Base-by-base conservation (phyloP, 805 yeast genomes). In the Pichia eremophila region DNA sequence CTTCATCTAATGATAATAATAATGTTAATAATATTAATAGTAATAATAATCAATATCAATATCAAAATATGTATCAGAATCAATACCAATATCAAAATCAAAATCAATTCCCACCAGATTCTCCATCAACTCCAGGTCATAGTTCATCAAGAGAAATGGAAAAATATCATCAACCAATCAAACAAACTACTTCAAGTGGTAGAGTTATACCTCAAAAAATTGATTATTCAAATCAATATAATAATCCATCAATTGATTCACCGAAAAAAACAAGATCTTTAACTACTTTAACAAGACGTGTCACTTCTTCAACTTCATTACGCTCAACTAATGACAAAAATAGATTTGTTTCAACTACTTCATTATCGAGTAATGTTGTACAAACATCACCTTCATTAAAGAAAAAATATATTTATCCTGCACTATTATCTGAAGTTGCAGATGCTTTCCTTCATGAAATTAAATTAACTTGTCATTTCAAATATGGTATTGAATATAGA, bases 401-500 rank as follows among this genome's bases (percentile, higher is more conserved):
- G 29, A 46, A 46, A 11, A 46, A 31, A 57, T 74, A 15, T 63
- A 90, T 89, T 2, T 89, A 93, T 62, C 96, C 98, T 2, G 98
- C 99, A 0, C 57, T 87, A 58, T 68, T 93, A 18, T 87, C 96
- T 5, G 73, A 79, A 44, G 98, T 93, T 17, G 95, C 97, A 0
- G 75, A 73, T 22, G 75, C 79, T 25, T 88, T 91, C 64, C 78
- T 80, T 53, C 86, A 83, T 50, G 69, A 79, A 22, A 74, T 89
- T 31, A 77, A 77, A 22, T 62, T 85, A 14, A 85, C 89, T 2
- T 87, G 88, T 50, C 79, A 86, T 53, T 84, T 83, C 61, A 93
- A 91, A 61, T 91, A 90, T 67, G 96, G 96, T 17, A 74, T 90
- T 55, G 84, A 88, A 52, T 91, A 89, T 65, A 84, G 95, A 61